phyloP scores from a whole-genome alignment of 202 grass and related monocot genomes.

The Musa balbisiana region DNA sequence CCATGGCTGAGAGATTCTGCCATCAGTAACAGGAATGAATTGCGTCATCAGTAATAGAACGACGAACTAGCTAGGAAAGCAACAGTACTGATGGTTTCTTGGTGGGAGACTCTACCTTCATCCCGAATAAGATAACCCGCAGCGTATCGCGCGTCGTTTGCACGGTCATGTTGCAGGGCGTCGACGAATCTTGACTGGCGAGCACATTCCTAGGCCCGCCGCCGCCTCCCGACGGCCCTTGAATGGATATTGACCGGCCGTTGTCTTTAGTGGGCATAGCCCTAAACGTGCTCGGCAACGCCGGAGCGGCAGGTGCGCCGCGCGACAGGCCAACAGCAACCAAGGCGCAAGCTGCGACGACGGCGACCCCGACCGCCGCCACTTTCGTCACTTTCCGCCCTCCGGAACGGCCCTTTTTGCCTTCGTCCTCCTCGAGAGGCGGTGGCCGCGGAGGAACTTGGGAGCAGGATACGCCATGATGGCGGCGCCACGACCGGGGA shows the following conservation, averaged over 20 bases:
- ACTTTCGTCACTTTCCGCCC: background rate
- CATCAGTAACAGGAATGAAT: no score
- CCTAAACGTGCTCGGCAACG: no score
- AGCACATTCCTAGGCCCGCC: no score
- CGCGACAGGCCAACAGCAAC: background rate
- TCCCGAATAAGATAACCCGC: background rate
- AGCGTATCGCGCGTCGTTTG: background rate
- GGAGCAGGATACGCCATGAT: background rate
- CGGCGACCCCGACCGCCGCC: background rate
- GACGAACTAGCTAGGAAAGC: no score
- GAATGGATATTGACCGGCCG: no score
- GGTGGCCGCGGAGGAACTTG: constrained; percentile 42
- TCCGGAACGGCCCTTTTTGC: background rate
- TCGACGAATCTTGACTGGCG: no score
- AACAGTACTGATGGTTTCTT: no score
- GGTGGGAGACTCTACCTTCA: background rate
- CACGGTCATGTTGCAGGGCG: background rate
- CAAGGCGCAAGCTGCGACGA: background rate
- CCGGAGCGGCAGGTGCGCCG: background rate
- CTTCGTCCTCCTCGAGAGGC: constrained; percentile 14
- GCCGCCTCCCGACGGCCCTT: no score
- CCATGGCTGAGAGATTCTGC: no score
- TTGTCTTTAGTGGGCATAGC: no score
- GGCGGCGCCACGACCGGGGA: constrained; percentile 16
- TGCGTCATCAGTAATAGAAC: no score